phyloP scores from a whole-genome alignment of 2,329 filamentous ascomycete species.

The Grosmannia huntii region DNA sequence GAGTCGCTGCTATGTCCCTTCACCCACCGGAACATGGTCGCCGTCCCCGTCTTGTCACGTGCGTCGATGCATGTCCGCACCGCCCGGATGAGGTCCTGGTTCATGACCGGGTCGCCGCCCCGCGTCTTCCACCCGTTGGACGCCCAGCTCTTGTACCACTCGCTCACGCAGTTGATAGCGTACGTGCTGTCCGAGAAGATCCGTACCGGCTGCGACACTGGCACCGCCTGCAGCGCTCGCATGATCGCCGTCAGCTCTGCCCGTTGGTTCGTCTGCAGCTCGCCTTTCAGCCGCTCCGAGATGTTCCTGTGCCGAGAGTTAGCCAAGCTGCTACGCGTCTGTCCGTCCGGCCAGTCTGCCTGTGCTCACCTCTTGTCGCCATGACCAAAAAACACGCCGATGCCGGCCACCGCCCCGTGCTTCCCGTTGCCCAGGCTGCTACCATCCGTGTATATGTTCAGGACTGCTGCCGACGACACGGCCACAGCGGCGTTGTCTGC shows the following conservation, averaged over 20 bases:
- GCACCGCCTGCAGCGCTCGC: constrained; percentile 66
- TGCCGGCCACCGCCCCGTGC: constrained; percentile 39
- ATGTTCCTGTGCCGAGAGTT: constrained; percentile 35
- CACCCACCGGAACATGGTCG: constrained; percentile 72
- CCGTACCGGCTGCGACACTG: constrained; percentile 52
- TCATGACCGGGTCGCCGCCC: constrained; percentile 56
- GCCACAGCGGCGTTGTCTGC: constrained; percentile 3
- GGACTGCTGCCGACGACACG: constrained; percentile 14
- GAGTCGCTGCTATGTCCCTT: constrained; percentile 66
- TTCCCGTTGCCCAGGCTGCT: constrained; percentile 47
- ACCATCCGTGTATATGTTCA: constrained; percentile 49
- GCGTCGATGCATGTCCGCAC: constrained; percentile 61
- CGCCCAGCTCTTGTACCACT: constrained; percentile 72
- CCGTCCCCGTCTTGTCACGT: constrained; percentile 43
- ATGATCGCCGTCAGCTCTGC: constrained; percentile 87
- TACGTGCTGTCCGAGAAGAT: constrained; percentile 89
- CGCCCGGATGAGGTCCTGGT: constrained; percentile 68
- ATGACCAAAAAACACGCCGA: constrained; percentile 51
- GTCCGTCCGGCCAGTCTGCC: not conserved
- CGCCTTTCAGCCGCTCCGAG: constrained; percentile 62
- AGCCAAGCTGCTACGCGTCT: not conserved
- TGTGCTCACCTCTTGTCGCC: constrained; percentile 38
- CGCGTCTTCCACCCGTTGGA: constrained; percentile 66
- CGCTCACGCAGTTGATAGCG: constrained; percentile 75
- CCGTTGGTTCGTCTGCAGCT: constrained; percentile 81